Conservation (phyloP, 352 stramenopile genomes). For the Globisporangium uncinulatum region DNA sequence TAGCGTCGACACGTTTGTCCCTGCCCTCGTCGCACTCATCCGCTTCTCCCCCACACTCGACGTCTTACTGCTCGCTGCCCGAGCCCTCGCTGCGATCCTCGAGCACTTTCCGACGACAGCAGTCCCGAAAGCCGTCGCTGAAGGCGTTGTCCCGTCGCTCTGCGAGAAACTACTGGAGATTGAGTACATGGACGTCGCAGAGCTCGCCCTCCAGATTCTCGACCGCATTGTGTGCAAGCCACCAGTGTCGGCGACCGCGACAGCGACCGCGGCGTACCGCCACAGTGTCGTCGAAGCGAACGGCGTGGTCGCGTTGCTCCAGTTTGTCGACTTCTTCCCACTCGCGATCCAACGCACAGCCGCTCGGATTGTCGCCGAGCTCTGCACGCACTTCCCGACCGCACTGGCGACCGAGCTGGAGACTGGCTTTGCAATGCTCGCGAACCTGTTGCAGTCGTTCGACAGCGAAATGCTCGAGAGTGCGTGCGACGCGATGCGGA, state of each 20-base stretch:
- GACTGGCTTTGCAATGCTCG: conserved; percentile 37
- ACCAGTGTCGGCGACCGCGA: not conserved
- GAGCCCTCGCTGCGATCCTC: conserved; percentile 47
- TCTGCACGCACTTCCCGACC: conserved; percentile 40
- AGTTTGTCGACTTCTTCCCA: conserved; percentile 81
- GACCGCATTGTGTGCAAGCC: conserved; percentile 45
- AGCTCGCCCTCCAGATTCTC: conserved; percentile 63
- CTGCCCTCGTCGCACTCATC: conserved; percentile 35
- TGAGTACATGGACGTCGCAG: conserved; percentile 80
- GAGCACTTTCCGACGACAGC: conserved; percentile 44
- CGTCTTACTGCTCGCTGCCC: conserved; percentile 46
- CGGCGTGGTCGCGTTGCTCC: conserved; percentile 58
- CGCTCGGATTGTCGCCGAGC: conserved; percentile 39
- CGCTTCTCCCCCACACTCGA: conserved; percentile 45
- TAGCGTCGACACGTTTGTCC: conserved; percentile 52
- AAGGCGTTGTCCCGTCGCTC: conserved; percentile 44
- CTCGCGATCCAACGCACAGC: conserved; percentile 66
- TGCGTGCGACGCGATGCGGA: conserved; percentile 42
- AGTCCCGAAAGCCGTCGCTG: conserved; percentile 35
- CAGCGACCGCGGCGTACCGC: conserved; percentile 28
- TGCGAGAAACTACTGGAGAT: conserved; percentile 74
- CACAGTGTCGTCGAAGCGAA: conserved; percentile 47
- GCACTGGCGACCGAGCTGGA: conserved; percentile 23
- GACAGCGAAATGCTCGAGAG: conserved; percentile 54
- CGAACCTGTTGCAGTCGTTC: conserved; percentile 35